phyloP scores from a whole-genome alignment of 148 eudicot species.

The Arbutus unedo region DNA sequence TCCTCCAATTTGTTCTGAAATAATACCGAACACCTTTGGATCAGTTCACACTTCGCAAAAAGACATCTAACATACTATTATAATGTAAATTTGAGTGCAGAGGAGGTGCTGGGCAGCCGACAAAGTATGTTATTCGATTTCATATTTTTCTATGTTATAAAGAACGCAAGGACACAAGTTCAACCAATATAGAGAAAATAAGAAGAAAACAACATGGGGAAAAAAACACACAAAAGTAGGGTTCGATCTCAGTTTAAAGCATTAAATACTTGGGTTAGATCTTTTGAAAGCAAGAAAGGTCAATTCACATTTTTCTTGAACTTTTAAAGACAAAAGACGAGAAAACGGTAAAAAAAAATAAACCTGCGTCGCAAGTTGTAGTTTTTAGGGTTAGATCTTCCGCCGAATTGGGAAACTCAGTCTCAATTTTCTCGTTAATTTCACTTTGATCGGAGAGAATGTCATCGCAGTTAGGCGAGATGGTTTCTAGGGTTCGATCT shows the following conservation, averaged over 20 bases:
- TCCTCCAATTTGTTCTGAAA: slow-evolving; percentile 42
- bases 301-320: background rate
- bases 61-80: too few relatives aligned
- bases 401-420: background rate
- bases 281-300: background rate
- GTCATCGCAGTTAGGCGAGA: slow-evolving; percentile 13
- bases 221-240: background rate
- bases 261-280: background rate
- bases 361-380: background rate
- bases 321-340: background rate
- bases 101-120: background rate
- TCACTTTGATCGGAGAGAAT: background rate
- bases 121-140: background rate
- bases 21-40: slow-evolving; percentile 1
- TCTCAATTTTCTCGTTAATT: background rate
- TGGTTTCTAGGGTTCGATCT: slow-evolving; percentile 25
- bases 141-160: background rate
- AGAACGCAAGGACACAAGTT: background rate
- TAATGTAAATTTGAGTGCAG: background rate
- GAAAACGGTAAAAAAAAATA: background rate
- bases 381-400: slow-evolving; percentile 2
- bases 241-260: background rate
- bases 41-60: slow-evolving; percentile 2
- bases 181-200: background rate
- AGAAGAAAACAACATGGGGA: background rate